Percentiles rank a stretch among this genome's conserved stretches.
phyloP scores from a whole-genome alignment of 495 filamentous ascomycete species.

The Xylaria nigripes region DNA sequence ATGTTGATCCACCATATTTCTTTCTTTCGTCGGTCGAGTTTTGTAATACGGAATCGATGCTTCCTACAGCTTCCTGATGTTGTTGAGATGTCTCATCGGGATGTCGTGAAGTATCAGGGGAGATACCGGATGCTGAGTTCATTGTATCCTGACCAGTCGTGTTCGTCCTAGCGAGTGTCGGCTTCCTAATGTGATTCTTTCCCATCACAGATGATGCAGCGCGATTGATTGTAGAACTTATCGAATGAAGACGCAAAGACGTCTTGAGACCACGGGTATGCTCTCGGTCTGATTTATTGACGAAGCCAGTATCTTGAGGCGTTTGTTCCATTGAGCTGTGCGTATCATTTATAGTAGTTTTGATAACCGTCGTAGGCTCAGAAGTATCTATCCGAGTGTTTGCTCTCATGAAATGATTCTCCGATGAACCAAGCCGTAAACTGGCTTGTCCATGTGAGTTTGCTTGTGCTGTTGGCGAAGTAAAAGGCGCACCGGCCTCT shows the following conservation, averaged over 20 bases:
- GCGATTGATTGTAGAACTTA: constrained; percentile 23
- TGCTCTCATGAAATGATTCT: constrained; percentile 26
- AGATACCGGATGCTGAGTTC: not conserved
- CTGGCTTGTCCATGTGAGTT: constrained; percentile 29
- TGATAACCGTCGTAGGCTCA: constrained; percentile 24
- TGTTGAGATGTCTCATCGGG: not conserved
- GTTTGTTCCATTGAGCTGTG: constrained; percentile 21
- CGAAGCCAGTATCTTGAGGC: constrained; percentile 4
- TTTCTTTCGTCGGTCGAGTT: not conserved
- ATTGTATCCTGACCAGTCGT: constrained; percentile 1
- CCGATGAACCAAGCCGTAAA: constrained; percentile 24
- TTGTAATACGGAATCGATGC: not conserved
- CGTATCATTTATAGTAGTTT: constrained; percentile 31
- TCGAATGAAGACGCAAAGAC: constrained; percentile 22
- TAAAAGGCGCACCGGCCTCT: constrained; percentile 22
- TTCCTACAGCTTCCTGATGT: not conserved
- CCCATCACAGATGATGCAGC: constrained; percentile 22
- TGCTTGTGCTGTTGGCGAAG: constrained; percentile 27
- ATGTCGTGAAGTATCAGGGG: not conserved
- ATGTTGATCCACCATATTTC: not conserved
- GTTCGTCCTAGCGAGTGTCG: constrained; percentile 20
- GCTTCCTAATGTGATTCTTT: constrained; percentile 32
- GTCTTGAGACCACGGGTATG: constrained; percentile 17
- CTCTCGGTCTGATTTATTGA: not conserved
- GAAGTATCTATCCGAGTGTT: constrained; percentile 26